Percentiles rank a stretch among this genome's conserved stretches.
phyloP scores from a whole-genome alignment of 2,329 filamentous ascomycete species.

The Alternaria sp. region DNA sequence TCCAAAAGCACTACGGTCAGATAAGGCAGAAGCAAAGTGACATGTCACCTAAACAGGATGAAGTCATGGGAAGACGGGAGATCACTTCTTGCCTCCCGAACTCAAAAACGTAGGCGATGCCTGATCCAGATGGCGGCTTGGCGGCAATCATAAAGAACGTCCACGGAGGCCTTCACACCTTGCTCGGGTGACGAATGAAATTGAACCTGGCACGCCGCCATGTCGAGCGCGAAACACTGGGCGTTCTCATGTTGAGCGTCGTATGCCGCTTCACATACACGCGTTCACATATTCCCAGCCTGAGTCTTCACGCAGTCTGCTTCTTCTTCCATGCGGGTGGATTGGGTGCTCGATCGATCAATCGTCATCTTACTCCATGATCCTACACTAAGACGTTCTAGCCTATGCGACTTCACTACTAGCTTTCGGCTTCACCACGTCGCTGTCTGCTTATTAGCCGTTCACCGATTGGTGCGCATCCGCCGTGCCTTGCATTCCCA shows the following conservation, averaged over 20 bases:
- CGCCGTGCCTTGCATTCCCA: neutral
- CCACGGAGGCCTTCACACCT: neutral
- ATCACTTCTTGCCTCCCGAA: neutral
- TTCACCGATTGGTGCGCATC: neutral
- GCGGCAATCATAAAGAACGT: neutral
- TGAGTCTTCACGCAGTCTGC: neutral
- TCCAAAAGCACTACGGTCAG: neutral
- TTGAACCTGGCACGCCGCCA: neutral
- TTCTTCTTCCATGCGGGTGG: neutral
- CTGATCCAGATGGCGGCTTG: slow-evolving; percentile 1
- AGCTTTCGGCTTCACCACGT: neutral
- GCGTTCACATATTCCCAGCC: neutral
- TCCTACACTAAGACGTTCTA: neutral
- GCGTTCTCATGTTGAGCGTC: neutral
- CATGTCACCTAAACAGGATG: neutral
- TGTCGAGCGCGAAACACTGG: neutral
- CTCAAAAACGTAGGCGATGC: neutral
- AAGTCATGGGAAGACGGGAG: neutral
- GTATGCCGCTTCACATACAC: neutral
- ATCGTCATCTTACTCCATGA: neutral
- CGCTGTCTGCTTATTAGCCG: neutral
- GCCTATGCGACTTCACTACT: neutral
- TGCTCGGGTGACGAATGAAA: neutral
- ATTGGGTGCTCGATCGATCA: neutral
- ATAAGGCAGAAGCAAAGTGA: neutral